These are phyloP conservation scores for Boletus rex-veris DNA, from an alignment of 768 basidiomycete genomes.

Conservation along the genomic window DNA sequence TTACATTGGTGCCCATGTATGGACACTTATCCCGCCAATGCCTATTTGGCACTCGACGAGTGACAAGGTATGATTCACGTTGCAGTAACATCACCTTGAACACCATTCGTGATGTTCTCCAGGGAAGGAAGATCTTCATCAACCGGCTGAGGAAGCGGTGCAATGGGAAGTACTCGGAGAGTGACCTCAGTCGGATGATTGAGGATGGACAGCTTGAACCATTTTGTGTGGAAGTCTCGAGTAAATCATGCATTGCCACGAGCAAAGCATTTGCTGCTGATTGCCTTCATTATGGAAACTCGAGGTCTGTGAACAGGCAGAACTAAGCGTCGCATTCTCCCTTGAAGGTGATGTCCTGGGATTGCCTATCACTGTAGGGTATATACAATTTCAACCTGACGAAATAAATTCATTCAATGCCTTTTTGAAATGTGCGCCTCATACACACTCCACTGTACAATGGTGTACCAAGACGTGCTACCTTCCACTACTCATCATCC, in stretches of 20 bases:
- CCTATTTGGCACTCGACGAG: constrained; percentile 40
- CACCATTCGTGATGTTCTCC: not conserved
- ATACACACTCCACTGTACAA: not conserved
- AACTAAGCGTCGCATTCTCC: not conserved
- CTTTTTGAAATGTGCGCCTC: not conserved
- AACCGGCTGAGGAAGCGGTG: constrained; percentile 36
- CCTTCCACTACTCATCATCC: constrained; percentile 60
- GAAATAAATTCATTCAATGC: not conserved
- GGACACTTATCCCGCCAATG: constrained; percentile 32
- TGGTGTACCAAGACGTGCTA: constrained; percentile 1
- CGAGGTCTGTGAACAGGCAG: not conserved
- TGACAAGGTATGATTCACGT: constrained; percentile 30
- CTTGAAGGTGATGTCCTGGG: too few species aligned
- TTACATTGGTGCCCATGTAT: constrained; percentile 50
- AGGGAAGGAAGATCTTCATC: constrained; percentile 35
- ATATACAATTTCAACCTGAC: not conserved
- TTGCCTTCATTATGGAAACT: constrained; percentile 14
- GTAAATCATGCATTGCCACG: constrained; percentile 14
- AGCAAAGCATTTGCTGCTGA: constrained; percentile 26
- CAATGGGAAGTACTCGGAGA: constrained; percentile 28
- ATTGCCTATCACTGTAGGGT: not conserved
- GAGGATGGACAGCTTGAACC: constrained; percentile 42
- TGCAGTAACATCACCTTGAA: not conserved
- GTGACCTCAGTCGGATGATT: constrained; percentile 38
- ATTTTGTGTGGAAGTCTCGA: constrained; percentile 39